phyloP scores from a whole-genome alignment of 2,329 filamentous ascomycete species.

The Aspergillus hortae region DNA sequence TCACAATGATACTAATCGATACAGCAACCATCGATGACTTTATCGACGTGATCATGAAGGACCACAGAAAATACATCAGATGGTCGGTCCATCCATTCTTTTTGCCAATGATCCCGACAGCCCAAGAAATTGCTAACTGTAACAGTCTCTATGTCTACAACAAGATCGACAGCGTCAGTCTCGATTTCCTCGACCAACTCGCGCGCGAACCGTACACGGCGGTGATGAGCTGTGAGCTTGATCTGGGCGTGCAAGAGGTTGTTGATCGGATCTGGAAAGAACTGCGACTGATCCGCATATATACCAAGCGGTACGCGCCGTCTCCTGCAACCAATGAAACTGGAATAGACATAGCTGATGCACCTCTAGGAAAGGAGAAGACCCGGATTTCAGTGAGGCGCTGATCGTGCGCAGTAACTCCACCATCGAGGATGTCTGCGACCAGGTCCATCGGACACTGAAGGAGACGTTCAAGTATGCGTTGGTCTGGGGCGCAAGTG shows the following conservation, averaged over 20 bases:
- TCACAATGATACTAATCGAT: slow-evolving; percentile 4
- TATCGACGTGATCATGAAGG: slow-evolving; percentile 99
- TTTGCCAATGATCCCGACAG: no score
- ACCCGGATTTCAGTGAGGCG: slow-evolving; percentile 86
- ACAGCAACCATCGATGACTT: slow-evolving; percentile 91
- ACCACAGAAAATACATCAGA: slow-evolving; percentile 95
- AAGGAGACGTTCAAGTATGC: slow-evolving; percentile 99
- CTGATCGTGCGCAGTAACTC: slow-evolving; percentile 86
- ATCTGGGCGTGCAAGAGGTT: slow-evolving; percentile 89
- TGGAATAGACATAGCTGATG: slow-evolving; percentile 6
- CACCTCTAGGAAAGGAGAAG: slow-evolving; percentile 68
- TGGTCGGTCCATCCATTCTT: slow-evolving; percentile 41
- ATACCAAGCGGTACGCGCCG: slow-evolving; percentile 68
- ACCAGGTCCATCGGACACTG: slow-evolving; percentile 85
- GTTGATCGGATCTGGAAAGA: slow-evolving; percentile 95
- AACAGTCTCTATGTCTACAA: slow-evolving; percentile 91
- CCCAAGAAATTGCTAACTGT: not conserved
- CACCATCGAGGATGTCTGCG: slow-evolving; percentile 94
- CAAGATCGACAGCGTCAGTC: slow-evolving; percentile 93
- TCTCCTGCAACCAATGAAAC: not conserved
- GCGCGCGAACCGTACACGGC: slow-evolving; percentile 90
- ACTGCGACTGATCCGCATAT: slow-evolving; percentile 81
- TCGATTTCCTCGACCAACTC: slow-evolving; percentile 88
- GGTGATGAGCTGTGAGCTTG: slow-evolving; percentile 96
- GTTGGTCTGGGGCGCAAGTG: slow-evolving; percentile 94